phyloP scores from a whole-genome alignment of 495 filamentous ascomycete genomes.

The Copromyces sp. region DNA sequence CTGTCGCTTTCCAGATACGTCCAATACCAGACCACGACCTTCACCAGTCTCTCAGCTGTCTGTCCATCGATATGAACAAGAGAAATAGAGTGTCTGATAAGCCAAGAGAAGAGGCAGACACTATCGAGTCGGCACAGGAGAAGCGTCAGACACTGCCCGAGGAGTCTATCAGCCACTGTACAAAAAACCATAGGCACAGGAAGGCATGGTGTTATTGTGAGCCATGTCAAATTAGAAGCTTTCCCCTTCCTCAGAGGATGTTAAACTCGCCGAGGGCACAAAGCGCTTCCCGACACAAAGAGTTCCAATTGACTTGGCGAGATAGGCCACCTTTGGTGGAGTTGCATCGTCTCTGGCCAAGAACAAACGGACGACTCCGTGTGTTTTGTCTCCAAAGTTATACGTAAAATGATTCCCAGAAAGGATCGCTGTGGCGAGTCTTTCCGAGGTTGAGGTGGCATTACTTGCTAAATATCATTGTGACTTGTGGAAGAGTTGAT shows the following conservation, averaged over 20 bases:
- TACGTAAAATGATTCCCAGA: background rate
- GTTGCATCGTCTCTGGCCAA: background rate
- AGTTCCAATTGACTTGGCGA: too few relatives aligned
- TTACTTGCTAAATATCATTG: background rate
- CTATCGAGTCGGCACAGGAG: background rate
- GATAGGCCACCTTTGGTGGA: background rate
- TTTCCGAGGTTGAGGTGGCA: too few relatives aligned
- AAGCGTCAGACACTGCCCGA: too few relatives aligned
- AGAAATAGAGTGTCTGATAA: background rate
- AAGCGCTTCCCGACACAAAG: background rate
- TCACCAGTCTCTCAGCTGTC: background rate
- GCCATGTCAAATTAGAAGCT: background rate
- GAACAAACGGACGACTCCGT: background rate
- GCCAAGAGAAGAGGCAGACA: background rate
- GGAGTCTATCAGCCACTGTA: background rate
- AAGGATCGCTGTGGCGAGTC: background rate
- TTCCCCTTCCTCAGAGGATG: background rate
- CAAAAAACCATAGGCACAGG: background rate
- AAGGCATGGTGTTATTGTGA: background rate
- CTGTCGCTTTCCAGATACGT: too few relatives aligned
- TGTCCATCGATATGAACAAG: background rate
- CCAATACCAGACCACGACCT: background rate
- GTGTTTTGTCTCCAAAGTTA: background rate
- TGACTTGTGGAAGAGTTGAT: background rate
- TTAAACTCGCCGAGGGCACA: background rate